phyloP scores from a whole-genome alignment of 176 grass and related monocot genomes.

The Pontederia paniculata region DNA sequence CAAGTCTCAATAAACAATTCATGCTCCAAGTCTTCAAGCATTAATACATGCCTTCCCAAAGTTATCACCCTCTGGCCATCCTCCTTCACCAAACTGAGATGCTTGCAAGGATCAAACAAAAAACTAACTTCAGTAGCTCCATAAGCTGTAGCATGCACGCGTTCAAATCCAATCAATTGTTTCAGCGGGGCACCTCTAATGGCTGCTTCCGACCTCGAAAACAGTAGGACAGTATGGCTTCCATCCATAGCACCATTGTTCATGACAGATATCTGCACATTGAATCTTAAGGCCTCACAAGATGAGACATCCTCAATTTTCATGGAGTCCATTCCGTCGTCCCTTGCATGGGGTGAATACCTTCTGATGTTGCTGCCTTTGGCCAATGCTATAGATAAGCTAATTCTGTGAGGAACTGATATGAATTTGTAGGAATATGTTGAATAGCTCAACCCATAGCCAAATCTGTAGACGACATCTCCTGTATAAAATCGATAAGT shows the following conservation, averaged over 20 bases:
- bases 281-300: conserved; percentile 50
- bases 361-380: conserved; percentile 24
- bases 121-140: conserved; percentile 32
- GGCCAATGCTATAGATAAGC: conserved; percentile 21
- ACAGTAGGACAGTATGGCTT: conserved; percentile 49
- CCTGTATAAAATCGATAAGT: conserved; percentile 89
- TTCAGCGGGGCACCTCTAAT: conserved; percentile 39
- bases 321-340: conserved; percentile 37
- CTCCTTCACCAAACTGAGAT: conserved; percentile 42
- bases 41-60: conserved; percentile 43
- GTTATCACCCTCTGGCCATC: conserved; percentile 37
- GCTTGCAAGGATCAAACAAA: conserved; percentile 51
- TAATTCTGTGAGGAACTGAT: conserved; percentile 45
- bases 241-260: conserved; percentile 61
- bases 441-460: conserved; percentile 80
- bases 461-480: conserved; percentile 59
- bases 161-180: conserved; percentile 70
- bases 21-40: conserved; percentile 51
- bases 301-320: conserved; percentile 44
- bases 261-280: conserved; percentile 39
- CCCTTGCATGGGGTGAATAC: conserved; percentile 21
- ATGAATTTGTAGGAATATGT: conserved; percentile 50
- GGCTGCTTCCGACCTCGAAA: conserved; percentile 28
- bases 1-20: conserved; percentile 37
- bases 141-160: conserved; percentile 31